Evolutionary conservation across 2,329 filamentous ascomycete species (phyloP), one percentile per base, ranked within the genome.

Genomic region (Colletotrichum lupini): DNA sequence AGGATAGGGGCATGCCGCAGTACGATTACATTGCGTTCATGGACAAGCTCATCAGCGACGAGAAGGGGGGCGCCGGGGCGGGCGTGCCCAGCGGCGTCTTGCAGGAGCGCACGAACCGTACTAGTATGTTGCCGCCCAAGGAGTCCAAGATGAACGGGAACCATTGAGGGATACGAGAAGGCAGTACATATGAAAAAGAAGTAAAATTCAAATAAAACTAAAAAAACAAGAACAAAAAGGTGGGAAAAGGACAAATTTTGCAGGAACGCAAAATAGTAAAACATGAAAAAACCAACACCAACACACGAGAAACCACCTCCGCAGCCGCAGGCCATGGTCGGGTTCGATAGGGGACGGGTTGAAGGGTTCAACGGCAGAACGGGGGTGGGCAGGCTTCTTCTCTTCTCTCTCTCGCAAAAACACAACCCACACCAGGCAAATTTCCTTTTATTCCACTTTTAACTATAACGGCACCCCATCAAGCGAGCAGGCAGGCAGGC

Each of bases 11-110:
- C 64, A 84, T 94, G 80, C 90, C 93, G 49, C 97, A 98, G 83
- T 99, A 92, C 82, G 97, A 99, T 84, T 99, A 99, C 85, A 95
- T 98, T 76, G 92, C 91, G 75, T 99, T 98, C 82, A 99, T 99
- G 97, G 93, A 98, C 83, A 93, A 92, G 80, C 87, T 97, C 83
- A 94, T 95, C 74, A 82, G 82, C 61, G 83, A 85, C 42, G 82
- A 80, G 67, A 75, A 80, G 26, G 78, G 74, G 46, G 77, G 78
- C 42, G 78, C 77, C 37, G 30, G 30, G 30, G 9, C 32, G 32
- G 78, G 77, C 16, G 79, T 76, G 64, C 79, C 78, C 7, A 77
- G 75, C 58, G 76, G 76, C 64, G 79, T 81, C 67, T 79, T 82
- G 67, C 79, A 80, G 76, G 82, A 84, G 72, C 80, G 79, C 35